A percentile compares a stretch with the other conserved stretches of the same genome.
These are phyloP conservation scores for Skeletonema grethae DNA, from an alignment of 108 stramenopile species.

Conservation along the genomic window DNA sequence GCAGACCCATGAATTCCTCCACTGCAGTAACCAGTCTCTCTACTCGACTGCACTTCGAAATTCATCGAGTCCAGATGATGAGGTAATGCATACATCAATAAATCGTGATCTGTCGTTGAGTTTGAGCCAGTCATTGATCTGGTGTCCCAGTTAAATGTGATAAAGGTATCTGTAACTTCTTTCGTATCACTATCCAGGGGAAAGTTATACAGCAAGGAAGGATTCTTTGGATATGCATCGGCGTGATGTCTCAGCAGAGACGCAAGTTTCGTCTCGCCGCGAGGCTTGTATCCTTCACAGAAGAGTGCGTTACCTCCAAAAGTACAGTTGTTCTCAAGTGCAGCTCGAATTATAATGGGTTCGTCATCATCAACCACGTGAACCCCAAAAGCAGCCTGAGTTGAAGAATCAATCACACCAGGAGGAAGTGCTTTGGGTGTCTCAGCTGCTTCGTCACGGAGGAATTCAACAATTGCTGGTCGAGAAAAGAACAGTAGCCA, in stretches of 20 bases:
- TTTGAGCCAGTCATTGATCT: background rate
- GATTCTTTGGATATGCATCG: constrained; percentile 65
- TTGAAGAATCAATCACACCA: constrained; percentile 28
- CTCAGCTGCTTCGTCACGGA: constrained; percentile 27
- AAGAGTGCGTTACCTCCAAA: constrained; percentile 58
- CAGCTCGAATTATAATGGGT: constrained; percentile 69
- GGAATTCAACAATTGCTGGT: constrained; percentile 68
- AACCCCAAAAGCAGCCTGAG: constrained; percentile 36
- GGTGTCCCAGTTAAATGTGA: constrained; percentile 57
- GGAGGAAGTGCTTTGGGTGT: constrained; percentile 51
- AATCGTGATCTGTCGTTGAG: constrained; percentile 11
- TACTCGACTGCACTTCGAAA: constrained; percentile 26
- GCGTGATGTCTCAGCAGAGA: constrained; percentile 65
- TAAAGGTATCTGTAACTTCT: constrained; percentile 17
- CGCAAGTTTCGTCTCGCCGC: constrained; percentile 59
- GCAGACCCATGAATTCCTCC: constrained; percentile 35
- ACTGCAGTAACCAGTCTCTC: constrained; percentile 30
- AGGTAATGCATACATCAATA: constrained; percentile 69
- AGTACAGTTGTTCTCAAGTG: constrained; percentile 83
- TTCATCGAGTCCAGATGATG: constrained; percentile 70
- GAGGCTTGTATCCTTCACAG: constrained; percentile 48
- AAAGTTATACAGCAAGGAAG: constrained; percentile 57
- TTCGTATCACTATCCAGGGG: constrained; percentile 26
- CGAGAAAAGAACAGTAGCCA: constrained; percentile 92
- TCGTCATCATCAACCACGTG: constrained; percentile 21